Percentiles rank a stretch among this genome's conserved stretches.
Conservation (phyloP, 1,139 yeast genomes). For the Tardiomyces blankii region DNA sequence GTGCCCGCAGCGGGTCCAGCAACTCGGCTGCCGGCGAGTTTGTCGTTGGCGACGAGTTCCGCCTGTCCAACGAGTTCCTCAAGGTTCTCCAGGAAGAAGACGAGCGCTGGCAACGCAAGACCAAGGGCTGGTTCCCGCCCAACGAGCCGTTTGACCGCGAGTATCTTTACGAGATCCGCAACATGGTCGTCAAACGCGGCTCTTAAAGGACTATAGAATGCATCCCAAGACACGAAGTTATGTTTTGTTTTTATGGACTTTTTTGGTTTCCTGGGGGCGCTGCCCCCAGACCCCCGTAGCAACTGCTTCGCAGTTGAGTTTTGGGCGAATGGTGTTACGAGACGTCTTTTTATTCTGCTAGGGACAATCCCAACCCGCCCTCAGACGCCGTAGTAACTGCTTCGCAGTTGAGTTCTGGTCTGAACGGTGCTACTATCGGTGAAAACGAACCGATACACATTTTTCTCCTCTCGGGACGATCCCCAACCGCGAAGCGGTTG, state of each 20-base stretch:
- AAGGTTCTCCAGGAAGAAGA: conserved; percentile 42
- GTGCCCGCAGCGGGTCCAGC: neutral
- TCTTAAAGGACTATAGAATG: neutral
- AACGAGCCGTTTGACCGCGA: conserved; percentile 31
- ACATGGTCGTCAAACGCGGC: conserved; percentile 32
- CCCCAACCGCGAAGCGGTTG: no score
- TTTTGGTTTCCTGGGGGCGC: neutral
- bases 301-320: no score
- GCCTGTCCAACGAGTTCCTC: conserved; percentile 30
- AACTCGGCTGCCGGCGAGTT: conserved; percentile 7
- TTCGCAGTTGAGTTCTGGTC: no score
- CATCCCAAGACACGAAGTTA: neutral
- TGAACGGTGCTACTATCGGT: no score
- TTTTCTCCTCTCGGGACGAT: no score
- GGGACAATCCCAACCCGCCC: no score
- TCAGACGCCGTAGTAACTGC: no score
- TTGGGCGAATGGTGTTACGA: no score
- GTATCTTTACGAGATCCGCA: conserved; percentile 43
- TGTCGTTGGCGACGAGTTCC: conserved; percentile 32
- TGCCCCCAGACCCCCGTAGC: no score
- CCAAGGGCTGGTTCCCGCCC: conserved; percentile 42
- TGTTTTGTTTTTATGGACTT: neutral
- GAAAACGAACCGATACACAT: no score
- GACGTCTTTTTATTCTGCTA: no score
- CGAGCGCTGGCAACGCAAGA: conserved; percentile 36